Evolutionary conservation across 208 protist genomes (phyloP), one percentile per base, ranked within the genome.

Genomic region (Acanthamoeba royreba): DNA sequence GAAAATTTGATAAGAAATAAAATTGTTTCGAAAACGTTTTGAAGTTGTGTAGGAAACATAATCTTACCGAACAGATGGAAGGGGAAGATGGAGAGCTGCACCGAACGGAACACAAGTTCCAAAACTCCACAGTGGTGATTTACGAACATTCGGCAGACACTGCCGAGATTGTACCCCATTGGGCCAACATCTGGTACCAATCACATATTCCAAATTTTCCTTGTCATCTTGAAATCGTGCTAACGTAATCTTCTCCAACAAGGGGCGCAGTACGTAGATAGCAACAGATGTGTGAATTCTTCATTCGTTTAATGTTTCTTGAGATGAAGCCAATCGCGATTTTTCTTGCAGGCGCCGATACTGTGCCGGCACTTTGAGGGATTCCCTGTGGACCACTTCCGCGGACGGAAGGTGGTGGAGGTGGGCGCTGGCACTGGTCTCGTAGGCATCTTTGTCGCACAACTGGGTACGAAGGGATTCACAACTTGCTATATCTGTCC

Each of bases 151-250:
- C 2, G 38, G 72, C 52, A 43, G n/a, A n/a, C n/a, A 83, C 72
- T 31, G 72, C 46, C 38, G 72, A 83, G 42, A 83, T 83, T 3
- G 72, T 83, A 13, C 72, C 72, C 25, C 72, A 83, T 15, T 83
- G 72, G 72, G 72, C 72, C 22, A 83, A 83, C 72, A 83, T 83
- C 17, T 83, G 72, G 72, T 83, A 83, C 35, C n/a, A n/a, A 45
- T 42, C 22, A 83, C 31, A 69, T 4, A 25, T n/a, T n/a, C n/a
- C n/a, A n/a, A n/a, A n/a, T n/a, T n/a, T n/a, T n/a, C n/a, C n/a
- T 7, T 69, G 1, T 8, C 4, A 43, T n/a, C n/a, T n/a, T n/a
- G n/a, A n/a, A 74, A 40, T 42, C 2, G 19, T n/a, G n/a, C 42
- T 83, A 25, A 42, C 42, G 2, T 0, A 8, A n/a, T 4, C 0